Evolutionary conservation across 73 alveolate species (phyloP).

Genomic region (Blepharisma stoltei): DNA sequence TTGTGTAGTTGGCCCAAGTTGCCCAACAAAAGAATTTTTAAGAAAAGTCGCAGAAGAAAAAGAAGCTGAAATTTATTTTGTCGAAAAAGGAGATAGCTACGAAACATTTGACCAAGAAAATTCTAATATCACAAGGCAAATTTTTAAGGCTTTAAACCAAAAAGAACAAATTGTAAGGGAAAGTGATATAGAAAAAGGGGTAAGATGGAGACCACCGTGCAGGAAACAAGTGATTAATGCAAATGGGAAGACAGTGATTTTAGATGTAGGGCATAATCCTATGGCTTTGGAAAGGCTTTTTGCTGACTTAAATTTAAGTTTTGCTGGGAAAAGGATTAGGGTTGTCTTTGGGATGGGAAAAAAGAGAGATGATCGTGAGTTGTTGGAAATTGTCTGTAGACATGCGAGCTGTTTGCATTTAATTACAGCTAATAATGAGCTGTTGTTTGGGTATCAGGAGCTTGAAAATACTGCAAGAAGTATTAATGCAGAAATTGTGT

Average conservation of each 20-base stretch:
- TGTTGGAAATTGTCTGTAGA: too few relatives aligned
- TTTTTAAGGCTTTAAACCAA: background rate
- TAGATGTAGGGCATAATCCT: conserved; percentile 54
- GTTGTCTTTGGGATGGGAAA: conserved; percentile 30
- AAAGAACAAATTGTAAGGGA: conserved; percentile 21
- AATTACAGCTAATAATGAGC: too few relatives aligned
- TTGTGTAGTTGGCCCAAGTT: conserved; percentile 67
- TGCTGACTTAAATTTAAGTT: background rate
- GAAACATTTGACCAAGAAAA: conserved; percentile 32
- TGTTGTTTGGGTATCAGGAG: too few relatives aligned
- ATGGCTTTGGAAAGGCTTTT: conserved; percentile 41
- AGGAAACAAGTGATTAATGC: conserved; percentile 31
- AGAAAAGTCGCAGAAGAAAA: conserved; percentile 28
- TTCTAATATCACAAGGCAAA: conserved; percentile 1
- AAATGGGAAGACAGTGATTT: background rate
- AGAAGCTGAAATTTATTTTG: conserved; percentile 26
- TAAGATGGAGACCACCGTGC: conserved; percentile 35
- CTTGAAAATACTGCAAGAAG: too few relatives aligned
- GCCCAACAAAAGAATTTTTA: conserved; percentile 30
- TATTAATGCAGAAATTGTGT: too few relatives aligned
- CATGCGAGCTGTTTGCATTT: too few relatives aligned
- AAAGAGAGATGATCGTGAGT: too few relatives aligned
- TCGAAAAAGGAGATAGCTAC: conserved; percentile 12
- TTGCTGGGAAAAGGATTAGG: conserved; percentile 30
- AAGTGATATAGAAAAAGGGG: conserved; percentile 30